Evolutionary conservation across 2,329 filamentous ascomycete genomes (phyloP).

Genomic region (Colletotrichum aenigma): DNA sequence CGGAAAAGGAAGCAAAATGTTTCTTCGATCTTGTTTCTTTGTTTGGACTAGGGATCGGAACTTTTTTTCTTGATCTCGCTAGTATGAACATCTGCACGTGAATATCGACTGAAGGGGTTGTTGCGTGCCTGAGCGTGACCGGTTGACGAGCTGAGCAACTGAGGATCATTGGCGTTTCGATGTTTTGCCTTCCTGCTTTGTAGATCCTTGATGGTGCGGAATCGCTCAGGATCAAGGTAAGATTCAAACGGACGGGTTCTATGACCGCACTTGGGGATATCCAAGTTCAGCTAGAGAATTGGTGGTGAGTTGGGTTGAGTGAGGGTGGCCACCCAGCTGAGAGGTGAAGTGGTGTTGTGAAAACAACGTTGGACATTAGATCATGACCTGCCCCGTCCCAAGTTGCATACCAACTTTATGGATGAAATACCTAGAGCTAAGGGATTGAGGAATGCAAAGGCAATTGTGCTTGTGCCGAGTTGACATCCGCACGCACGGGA

Average conservation of each 20-base stretch:
- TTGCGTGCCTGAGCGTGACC: conserved; percentile 2
- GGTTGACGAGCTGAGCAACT: neutral
- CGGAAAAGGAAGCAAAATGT: neutral
- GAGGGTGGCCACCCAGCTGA: neutral
- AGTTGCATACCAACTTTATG: neutral
- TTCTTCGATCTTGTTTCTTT: neutral
- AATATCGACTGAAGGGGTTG: neutral
- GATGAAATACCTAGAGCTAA: neutral
- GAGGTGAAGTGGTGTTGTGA: neutral
- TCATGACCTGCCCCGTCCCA: neutral
- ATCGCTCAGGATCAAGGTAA: neutral
- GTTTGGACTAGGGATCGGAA: neutral
- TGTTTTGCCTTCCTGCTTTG: neutral
- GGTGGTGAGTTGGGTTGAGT: neutral
- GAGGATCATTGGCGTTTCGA: neutral
- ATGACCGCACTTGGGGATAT: neutral
- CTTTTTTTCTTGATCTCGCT: neutral
- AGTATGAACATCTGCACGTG: neutral
- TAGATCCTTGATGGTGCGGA: neutral
- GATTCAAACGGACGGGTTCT: neutral
- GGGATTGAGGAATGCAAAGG: neutral
- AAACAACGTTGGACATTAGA: neutral
- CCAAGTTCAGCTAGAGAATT: neutral
- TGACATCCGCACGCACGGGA: neutral
- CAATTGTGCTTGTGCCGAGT: neutral